Evolutionary conservation across 1,284 basidiomycete species (phyloP), one percentile per base, ranked within the genome.

Genomic region (Apiotrichum gamsii): DNA sequence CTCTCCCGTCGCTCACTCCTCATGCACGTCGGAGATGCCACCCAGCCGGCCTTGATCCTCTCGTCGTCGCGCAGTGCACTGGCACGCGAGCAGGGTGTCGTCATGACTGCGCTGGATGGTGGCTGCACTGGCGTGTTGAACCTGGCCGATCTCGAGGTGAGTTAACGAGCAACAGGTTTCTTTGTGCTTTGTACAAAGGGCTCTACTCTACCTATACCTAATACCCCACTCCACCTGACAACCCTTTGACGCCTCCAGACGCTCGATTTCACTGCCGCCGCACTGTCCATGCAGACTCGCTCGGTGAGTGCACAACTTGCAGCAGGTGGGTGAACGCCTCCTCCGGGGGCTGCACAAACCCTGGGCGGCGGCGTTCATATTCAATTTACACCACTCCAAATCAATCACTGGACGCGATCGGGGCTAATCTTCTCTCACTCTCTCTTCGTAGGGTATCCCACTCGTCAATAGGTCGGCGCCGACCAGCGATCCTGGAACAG

Each of bases 1-100:
- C 79, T 97, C 1, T 93, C 94, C 1, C 80, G 95, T 23, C 80
- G 95, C 34, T 97, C 93, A 8, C 77, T 98, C 1, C 75, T 97
- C 2, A 70, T 88, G 0, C 54, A 65, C 35, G 40, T 47, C 8
- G 35, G 40, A 33, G 23, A 45, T 8, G n/a, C 39, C 13, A 20
- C 33, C 19, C n/a, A 24, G 19, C 9, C 11, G 14, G 3, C 30
- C n/a, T 31, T 68, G 20, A 33, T 65, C 10, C 53, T 69, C 10
- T 56, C 56, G 11, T 70, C 67, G 0, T 50, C 54, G 4, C 52
- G 61, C 15, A 61, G 59, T 15, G 36, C 43, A 1, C 16, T 42
- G 6, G 60, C 53, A 1, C 43, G 62, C 19, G 43, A 51, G 4
- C 28, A 33, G 0, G 57, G 56, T 1, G 4, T 64, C 1, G 32